phyloP scores from a whole-genome alignment of 345 rosid genomes.

The Euphorbia peplus region DNA sequence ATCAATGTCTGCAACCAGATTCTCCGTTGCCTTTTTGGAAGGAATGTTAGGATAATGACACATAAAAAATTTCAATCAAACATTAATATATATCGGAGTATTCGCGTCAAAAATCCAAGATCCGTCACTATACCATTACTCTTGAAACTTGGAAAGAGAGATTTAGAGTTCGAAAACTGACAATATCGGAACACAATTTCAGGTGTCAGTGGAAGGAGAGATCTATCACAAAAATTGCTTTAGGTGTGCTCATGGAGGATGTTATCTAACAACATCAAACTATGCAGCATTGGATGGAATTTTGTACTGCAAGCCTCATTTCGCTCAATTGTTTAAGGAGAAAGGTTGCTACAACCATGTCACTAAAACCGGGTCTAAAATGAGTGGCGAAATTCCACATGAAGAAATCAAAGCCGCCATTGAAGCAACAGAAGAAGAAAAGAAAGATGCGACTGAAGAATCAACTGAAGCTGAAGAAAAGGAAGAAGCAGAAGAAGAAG shows the following conservation, averaged over 20 bases:
- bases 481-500: neutral
- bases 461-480: slow-evolving; percentile 10
- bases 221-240: slow-evolving; percentile 53
- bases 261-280: slow-evolving; percentile 39
- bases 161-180: too few species aligned
- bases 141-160: too few species aligned
- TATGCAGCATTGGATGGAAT: slow-evolving; percentile 53
- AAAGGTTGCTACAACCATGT: slow-evolving; percentile 45
- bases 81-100: too few species aligned
- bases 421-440: neutral
- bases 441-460: neutral
- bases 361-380: slow-evolving; percentile 35
- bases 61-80: too few species aligned
- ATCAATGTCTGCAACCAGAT: too few species aligned
- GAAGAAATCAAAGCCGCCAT: slow-evolving; percentile 12
- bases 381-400: neutral
- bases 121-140: too few species aligned
- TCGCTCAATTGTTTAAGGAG: slow-evolving; percentile 51
- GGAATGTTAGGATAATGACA: too few species aligned
- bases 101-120: too few species aligned
- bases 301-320: slow-evolving; percentile 53
- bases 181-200: slow-evolving; percentile 5
- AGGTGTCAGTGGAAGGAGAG: slow-evolving; percentile 51
- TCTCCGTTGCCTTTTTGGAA: too few species aligned
- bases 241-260: slow-evolving; percentile 54